Base-by-base conservation (phyloP, 768 basidiomycete genomes). In the Hygrophorus russula region DNA sequence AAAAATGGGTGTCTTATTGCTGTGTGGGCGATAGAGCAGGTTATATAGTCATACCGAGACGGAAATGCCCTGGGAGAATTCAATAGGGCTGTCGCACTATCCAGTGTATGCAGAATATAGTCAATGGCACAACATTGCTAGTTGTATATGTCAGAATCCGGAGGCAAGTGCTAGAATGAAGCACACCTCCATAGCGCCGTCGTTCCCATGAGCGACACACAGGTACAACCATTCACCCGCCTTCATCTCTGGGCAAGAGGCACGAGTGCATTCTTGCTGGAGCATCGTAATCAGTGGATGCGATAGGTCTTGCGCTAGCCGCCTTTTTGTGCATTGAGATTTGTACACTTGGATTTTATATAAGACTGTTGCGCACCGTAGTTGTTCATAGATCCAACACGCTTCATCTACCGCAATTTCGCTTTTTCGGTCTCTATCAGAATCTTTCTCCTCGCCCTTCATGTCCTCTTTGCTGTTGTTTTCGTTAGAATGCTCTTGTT, bases 161-260 rank as follows among this genome's bases (percentile, higher is more conserved):
- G 17, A 12, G 36, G 1, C 28, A 45, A 28, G 44, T 27, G 9
- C 38, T 33, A n/a, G n/a, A 39, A 39, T 27, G 3, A 9, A 28
- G 55, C 73, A 36, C 52, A 86, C 87, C 76, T 90, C 88, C 78
- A 87, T 84, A 39, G 80, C 76, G 8, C 82, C 82, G 45, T 87
- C 86, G 54, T 80, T 87, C 15, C 88, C 90, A 61, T 97, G 92
- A 0, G 91, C 93, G 31, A 93, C 91, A 52, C 94, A 98, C 5
- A 97, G 66, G 62, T 96, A 98, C 20, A 89, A 71, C 94, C 94
- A 97, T 67, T 97, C 90, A 44, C 88, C 89, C n/a, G 93, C 92
- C 61, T 93, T 93, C 94, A 99, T 99, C 63, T 94, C 83, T 1
- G 92, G 89, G 68, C 94, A 99, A 8, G 82, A 76, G 29, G 72